Percentiles rank a stretch among this genome's conserved stretches.
Evolutionary conservation across 2,329 filamentous ascomycete genomes (phyloP).

Genomic region (Aspergillus sp.): DNA sequence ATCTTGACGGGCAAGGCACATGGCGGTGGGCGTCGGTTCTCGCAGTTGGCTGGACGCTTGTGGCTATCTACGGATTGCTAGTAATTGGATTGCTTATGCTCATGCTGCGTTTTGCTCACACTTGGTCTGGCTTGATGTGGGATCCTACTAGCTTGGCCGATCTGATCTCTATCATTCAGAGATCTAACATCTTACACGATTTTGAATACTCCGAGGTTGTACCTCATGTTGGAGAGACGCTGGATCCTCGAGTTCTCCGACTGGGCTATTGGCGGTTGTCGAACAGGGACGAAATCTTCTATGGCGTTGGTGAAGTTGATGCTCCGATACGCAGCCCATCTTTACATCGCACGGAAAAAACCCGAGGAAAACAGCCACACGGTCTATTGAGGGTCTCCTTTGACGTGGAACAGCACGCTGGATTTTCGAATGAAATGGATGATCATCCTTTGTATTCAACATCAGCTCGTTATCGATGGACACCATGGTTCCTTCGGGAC

Average conservation of each 20-base stretch:
- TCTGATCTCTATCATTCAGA: conserved; percentile 69
- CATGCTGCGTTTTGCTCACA: conserved; percentile 59
- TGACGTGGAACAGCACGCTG: conserved; percentile 34
- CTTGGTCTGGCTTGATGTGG: conserved; percentile 75
- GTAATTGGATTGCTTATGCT: conserved; percentile 55
- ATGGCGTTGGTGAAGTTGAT: conserved; percentile 68
- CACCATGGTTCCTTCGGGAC: conserved; percentile 72
- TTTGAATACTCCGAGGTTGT: conserved; percentile 67
- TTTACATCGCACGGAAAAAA: conserved; percentile 26
- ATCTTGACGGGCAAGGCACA: conserved; percentile 50
- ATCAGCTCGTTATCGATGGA: conserved; percentile 58
- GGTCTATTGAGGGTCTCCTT: conserved; percentile 29
- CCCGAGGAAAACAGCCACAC: conserved; percentile 22
- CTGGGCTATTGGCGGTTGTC: conserved; percentile 83
- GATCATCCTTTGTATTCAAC: conserved; percentile 50
- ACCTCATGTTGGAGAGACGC: conserved; percentile 38
- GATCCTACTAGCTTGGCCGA: conserved; percentile 79
- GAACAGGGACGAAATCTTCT: conserved; percentile 66
- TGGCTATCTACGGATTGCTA: conserved; percentile 68
- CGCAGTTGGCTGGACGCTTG: conserved; percentile 71
- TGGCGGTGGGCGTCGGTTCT: conserved; percentile 82
- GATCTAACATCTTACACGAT: conserved; percentile 71
- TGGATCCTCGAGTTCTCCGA: conserved; percentile 58
- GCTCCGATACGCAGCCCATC: conserved; percentile 43
- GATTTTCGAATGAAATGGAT: conserved; percentile 39